These are phyloP conservation scores for Leccinum boreale DNA, from an alignment of 768 basidiomycete species.

Conservation along the genomic window DNA sequence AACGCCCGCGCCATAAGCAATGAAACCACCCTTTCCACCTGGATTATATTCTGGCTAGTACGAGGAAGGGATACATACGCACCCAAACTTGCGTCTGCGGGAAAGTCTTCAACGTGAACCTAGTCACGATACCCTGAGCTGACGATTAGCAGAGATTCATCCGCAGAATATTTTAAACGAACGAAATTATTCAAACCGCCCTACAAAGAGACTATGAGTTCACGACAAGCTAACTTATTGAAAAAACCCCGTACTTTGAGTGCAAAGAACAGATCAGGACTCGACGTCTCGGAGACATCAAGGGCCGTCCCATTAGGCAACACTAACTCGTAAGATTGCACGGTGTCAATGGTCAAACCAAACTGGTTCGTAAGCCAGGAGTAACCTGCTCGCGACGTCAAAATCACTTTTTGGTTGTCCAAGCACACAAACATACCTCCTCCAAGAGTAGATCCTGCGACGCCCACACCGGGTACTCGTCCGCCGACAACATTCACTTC, in stretches of 20 bases:
- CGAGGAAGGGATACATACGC: conserved; percentile 12
- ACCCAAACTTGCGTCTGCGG: conserved; percentile 63
- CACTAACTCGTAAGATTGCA: conserved; percentile 55
- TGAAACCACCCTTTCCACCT: conserved; percentile 45
- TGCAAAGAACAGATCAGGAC: conserved; percentile 43
- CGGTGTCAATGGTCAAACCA: conserved; percentile 56
- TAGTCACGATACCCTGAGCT: conserved; percentile 54
- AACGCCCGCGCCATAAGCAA: conserved; percentile 25
- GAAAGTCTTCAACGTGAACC: conserved; percentile 49
- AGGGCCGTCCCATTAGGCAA: conserved; percentile 40
- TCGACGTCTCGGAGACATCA: conserved; percentile 30
- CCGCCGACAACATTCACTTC: conserved; percentile 55
- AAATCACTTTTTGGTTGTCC: not conserved
- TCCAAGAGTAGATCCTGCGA: conserved; percentile 55
- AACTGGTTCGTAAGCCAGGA: conserved; percentile 57
- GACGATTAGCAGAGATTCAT: not conserved
- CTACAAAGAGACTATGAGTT: conserved; percentile 24
- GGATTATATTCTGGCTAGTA: not conserved
- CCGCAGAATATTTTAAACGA: not conserved
- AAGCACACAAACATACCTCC: conserved; percentile 38
- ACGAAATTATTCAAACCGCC: conserved; percentile 65
- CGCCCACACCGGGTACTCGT: conserved; percentile 54
- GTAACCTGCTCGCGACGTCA: conserved; percentile 8
- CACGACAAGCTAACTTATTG: not conserved
- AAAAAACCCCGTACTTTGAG: conserved; percentile 33